phyloP scores from a whole-genome alignment of 2,329 filamentous ascomycete genomes.

The Cladosporium sp. region DNA sequence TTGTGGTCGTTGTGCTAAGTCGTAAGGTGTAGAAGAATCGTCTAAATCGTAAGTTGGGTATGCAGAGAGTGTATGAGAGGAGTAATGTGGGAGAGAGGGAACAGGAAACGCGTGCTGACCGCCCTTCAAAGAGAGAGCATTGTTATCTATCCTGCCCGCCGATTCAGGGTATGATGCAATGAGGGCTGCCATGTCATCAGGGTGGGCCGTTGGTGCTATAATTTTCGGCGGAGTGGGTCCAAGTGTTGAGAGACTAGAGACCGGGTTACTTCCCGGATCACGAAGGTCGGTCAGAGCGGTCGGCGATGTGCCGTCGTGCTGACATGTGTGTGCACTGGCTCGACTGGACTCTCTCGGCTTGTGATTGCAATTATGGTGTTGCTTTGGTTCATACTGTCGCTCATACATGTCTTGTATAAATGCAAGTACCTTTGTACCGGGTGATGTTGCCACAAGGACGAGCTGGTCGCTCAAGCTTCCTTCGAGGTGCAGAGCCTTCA shows the following conservation, averaged over 20 bases:
- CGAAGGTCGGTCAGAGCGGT: conserved; percentile 7
- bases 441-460: background rate
- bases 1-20: conserved; percentile 7
- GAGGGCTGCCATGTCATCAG: conserved; percentile 1
- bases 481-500: conserved; percentile 6
- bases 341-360: background rate
- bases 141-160: conserved; percentile 11
- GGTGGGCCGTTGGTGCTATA: conserved; percentile 7
- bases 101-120: conserved; percentile 5
- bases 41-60: background rate
- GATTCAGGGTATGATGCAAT: conserved; percentile 6
- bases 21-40: background rate
- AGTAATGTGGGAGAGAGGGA: background rate
- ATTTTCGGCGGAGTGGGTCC: conserved; percentile 11
- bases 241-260: conserved; percentile 12
- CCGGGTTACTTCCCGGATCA: background rate
- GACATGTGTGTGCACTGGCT: background rate
- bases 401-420: background rate
- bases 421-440: background rate
- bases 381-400: background rate
- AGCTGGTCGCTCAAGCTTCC: conserved; percentile 3
- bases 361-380: background rate
- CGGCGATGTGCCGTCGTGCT: background rate
- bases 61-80: background rate
- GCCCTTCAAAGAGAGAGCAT: background rate